Evolutionary conservation across 2,329 filamentous ascomycete species (phyloP), one percentile per base, ranked within the genome.

Genomic region (Diaporthe eres): DNA sequence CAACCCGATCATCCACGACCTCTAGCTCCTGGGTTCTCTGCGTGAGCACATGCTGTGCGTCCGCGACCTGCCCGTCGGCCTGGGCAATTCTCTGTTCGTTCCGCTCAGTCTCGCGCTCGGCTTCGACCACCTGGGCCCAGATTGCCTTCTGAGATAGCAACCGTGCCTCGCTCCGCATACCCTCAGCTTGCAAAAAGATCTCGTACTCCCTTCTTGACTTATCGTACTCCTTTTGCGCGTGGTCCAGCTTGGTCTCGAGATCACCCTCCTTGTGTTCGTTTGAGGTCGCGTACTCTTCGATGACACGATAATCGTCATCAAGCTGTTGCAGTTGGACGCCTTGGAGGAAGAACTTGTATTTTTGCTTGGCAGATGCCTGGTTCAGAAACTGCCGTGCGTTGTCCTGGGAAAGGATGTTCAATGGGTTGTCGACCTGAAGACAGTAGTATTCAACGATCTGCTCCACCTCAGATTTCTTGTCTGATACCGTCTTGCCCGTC

Each of bases 321-420:
- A 99, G 89, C 79, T 96, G 93, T 82, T 98, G 95, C 0, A 99
- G 90, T 80, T 98, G 96, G 0, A 98, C 97, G 37, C 97, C 97
- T 80, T 96, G 95, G 76, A 98, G 90, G 82, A 99, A 99, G 81
- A 98, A 98, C 79, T 95, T 97, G 88, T 98, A 99, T 83, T 99
- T 99, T 76, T 96, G 92, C 4, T 90, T 87, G 0, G 95, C 91
- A 3, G 92, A 94, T 17, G 97, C 96, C 49, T 93, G 91, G 81
- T 96, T 98, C 58, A 99, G 89, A 80, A 99, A 99, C 75, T 98
- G 94, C 15, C 97, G 92, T 15, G 97, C 97, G 84, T 96, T 95
- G 82, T 99, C 97, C 83, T 99, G 97, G 0, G 96, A 98, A 25
- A 99, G 88, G 9, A 98, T 94, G 76, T 97, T 98, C 86, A 99